These are phyloP conservation scores for Golovinomyces cichoracearum DNA, from an alignment of 2,329 filamentous ascomycete species.

Conservation along the genomic window DNA sequence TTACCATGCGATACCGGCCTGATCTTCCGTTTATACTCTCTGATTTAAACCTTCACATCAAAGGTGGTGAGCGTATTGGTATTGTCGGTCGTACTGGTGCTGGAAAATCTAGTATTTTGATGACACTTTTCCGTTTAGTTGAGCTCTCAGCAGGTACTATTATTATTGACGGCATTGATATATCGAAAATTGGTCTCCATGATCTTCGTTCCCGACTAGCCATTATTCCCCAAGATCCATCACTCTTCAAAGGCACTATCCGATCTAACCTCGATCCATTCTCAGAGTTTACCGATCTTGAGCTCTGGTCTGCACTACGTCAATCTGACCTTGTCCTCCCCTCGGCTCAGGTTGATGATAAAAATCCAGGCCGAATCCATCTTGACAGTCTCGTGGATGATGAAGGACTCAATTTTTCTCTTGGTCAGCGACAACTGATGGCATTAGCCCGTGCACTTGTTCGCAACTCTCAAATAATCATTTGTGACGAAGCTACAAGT, in stretches of 20 bases:
- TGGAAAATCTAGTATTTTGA: conserved; percentile 66
- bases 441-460: conserved; percentile 78
- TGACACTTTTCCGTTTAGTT: conserved; percentile 50
- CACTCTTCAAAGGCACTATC: conserved; percentile 57
- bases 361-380: conserved; percentile 35
- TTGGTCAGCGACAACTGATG: conserved; percentile 88
- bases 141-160: conserved; percentile 37
- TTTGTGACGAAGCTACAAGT: conserved; percentile 88
- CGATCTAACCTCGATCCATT: conserved; percentile 62
- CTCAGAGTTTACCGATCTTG: conserved; percentile 48
- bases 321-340: conserved; percentile 45
- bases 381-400: conserved; percentile 74
- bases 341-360: conserved; percentile 17
- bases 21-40: conserved; percentile 48
- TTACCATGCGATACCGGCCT: conserved; percentile 53
- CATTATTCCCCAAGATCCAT: conserved; percentile 68
- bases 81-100: conserved; percentile 62
- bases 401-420: conserved; percentile 84
- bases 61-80: conserved; percentile 52
- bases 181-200: conserved; percentile 45
- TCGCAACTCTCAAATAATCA: conserved; percentile 66
- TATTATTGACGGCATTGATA: conserved; percentile 40
- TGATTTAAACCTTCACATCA: conserved; percentile 44
- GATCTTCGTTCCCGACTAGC: conserved; percentile 51
- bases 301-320: conserved; percentile 51